Base-by-base conservation (phyloP, 129 eudicot genomes). In the Escallonia rubra region DNA sequence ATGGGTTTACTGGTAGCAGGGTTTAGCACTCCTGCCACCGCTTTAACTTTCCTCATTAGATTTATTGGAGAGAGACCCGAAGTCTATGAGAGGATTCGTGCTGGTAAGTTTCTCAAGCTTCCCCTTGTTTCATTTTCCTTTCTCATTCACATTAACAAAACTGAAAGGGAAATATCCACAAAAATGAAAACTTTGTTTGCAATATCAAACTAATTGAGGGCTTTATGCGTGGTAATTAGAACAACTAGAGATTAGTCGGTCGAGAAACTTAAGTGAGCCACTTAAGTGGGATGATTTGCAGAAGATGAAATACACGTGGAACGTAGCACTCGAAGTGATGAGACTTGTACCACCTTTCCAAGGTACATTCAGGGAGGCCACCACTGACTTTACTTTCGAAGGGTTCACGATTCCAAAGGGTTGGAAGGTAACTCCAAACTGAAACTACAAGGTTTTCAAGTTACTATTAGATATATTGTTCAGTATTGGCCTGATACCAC, bases 241-340 rank as follows among this genome's bases (percentile, higher is more conserved):
- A n/a, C 54, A 50, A 50, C 8, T 50, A 6, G 54, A 50, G 54
- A 50, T 50, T 3, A 46, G 4, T 46, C 5, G 2, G 11, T 50
- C 3, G 8, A 50, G 11, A 50, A 8, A 50, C 54, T 50, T n/a
- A 3, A 6, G 54, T 8, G 10, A 50, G 8, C 54, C 54, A 50
- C 54, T 50, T 50, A 50, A 50, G 2, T 50, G 50, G 50, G 6
- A 59, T 4, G 79, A 75, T 61, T 66, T 67, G 59, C 57, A 61
- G 44, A 75, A 67, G 39, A 75, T 75, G 79, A 72, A 75, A 71
- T 75, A 68, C 46, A 68, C 69, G 4, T 51, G 73, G 66, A 64
- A 67, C 34, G 63, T 59, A 59, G 63, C 13, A 11, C n/a, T 59
- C 13, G 63, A 59, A 11, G 50, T 61, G 47, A 61, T 61, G 66